Evolutionary conservation across 225 moss, liverwort and hornwort genomes (phyloP).

Genomic region (Pseudoscleropodium purum): DNA sequence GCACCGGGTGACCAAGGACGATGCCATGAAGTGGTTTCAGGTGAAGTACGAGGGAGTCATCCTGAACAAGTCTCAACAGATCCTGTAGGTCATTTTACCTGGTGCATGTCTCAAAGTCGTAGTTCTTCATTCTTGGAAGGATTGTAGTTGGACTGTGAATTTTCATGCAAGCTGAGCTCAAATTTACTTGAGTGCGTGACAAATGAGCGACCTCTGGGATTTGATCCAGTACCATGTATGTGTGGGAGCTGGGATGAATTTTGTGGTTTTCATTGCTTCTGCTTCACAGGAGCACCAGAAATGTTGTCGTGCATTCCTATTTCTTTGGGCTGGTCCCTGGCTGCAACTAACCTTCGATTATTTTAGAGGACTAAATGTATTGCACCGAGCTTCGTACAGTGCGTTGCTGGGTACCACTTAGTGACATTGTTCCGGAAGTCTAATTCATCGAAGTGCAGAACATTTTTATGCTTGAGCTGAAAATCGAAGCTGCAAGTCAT

Average conservation of each 20-base stretch:
- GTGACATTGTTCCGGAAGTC: not conserved
- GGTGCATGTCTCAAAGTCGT: not conserved
- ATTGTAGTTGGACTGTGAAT: not conserved
- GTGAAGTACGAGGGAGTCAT: slow-evolving; percentile 18
- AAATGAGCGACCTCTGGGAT: not conserved
- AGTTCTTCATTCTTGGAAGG: not conserved
- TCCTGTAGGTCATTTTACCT: not conserved
- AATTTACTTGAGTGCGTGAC: not conserved
- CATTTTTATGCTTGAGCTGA: not conserved
- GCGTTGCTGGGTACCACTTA: too few species aligned
- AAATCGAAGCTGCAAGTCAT: too few species aligned
- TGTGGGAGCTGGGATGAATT: not conserved
- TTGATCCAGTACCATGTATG: not conserved
- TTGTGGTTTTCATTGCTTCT: not conserved
- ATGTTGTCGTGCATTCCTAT: not conserved
- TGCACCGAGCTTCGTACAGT: not conserved
- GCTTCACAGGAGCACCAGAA: not conserved
- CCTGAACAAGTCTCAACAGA: slow-evolving; percentile 11
- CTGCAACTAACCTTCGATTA: too few species aligned
- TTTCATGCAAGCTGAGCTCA: not conserved
- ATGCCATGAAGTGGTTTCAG: slow-evolving; percentile 18
- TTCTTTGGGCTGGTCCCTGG: not conserved
- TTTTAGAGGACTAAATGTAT: not conserved
- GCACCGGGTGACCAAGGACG: slow-evolving; percentile 8
- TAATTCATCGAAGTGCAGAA: too few species aligned